Base-by-base conservation (phyloP, 192 early-diverging fungal genomes). In the Coemansia sp. region DNA sequence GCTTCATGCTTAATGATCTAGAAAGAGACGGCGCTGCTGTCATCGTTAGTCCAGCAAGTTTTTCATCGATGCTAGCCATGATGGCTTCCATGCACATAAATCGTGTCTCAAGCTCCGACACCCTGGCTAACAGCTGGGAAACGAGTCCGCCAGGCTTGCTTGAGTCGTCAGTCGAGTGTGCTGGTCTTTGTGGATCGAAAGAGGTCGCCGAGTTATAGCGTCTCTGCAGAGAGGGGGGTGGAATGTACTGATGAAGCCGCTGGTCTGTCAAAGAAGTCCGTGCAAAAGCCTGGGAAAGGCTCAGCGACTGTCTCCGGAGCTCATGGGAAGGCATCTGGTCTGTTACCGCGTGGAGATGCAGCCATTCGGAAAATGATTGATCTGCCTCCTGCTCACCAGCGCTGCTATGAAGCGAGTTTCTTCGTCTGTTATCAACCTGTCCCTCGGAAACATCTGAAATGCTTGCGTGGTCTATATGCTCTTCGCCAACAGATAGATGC, bases 31-130 rank as follows among this genome's bases (percentile, higher is more conserved):
- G 35, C 16, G 55, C 55, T 57, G 55, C 55, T 21, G 39, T 55
- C 18, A 37, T 45, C 6, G 60, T 55, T 51, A 64, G 28, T 16
- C 67, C 66, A 4, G 66, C 59, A 37, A 79, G 64, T 58, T 68
- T 63, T 28, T 74, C 68, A 23, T 71, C 63, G n/a, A 80, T 57
- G 59, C 63, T 64, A 23, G 43, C 59, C 63, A 80, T 61, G 15
- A 80, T 30, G 4, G 72, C 72, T 59, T 80, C 72, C 65, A 74
- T 63, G 21, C 72, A 74, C 5, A 63, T 68, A 28, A 80, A 74
- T 34, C 66, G 72, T 2, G 72, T 56, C 56, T 80, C 77, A 0
- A 80, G 72, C 18, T 71, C 72, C 3, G 68, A 61, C 5, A 80
- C 68, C 8, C 77, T 48, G 2, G 66, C 55, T 10, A 71, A 23